Evolutionary conservation across 805 yeast species (phyloP).

Genomic region (Clavispora santaluciae): DNA sequence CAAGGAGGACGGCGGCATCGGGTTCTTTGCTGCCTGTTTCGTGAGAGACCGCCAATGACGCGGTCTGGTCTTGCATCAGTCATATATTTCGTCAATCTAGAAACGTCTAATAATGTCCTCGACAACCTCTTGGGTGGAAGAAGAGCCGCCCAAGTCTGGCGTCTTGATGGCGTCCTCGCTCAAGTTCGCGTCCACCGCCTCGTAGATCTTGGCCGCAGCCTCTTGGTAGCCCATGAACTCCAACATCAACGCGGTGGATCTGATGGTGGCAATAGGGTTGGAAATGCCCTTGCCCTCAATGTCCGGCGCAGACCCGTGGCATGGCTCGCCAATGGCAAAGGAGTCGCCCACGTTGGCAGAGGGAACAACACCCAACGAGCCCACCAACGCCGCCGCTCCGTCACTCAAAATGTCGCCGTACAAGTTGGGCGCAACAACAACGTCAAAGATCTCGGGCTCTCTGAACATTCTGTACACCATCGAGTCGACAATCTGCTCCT

Average conservation of each 20-base stretch:
- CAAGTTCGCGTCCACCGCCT: conserved; percentile 92
- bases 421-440: conserved; percentile 96
- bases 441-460: conserved; percentile 96
- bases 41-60: conserved; percentile 30
- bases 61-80: not conserved
- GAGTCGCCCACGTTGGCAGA: conserved; percentile 95
- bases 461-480: conserved; percentile 99
- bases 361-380: conserved; percentile 97
- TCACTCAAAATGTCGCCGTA: conserved; percentile 96
- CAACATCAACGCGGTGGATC: conserved; percentile 95
- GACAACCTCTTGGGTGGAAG: conserved; percentile 81
- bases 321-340: conserved; percentile 98
- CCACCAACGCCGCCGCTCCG: conserved; percentile 98
- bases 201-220: conserved; percentile 88
- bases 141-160: conserved; percentile 92
- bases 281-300: conserved; percentile 93
- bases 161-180: conserved; percentile 74
- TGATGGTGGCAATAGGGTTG: conserved; percentile 96
- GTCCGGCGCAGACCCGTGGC: conserved; percentile 99
- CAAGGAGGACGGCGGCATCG: conserved; percentile 94
- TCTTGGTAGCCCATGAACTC: conserved; percentile 90
- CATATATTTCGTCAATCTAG: conserved; percentile 10
- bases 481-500: conserved; percentile 97
- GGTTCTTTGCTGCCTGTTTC: conserved; percentile 94
- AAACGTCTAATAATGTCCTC: conserved; percentile 67